A percentile compares a stretch with the other conserved stretches of the same genome.
phyloP scores from a whole-genome alignment of 495 filamentous ascomycete genomes.

The Penicillium pulvis region DNA sequence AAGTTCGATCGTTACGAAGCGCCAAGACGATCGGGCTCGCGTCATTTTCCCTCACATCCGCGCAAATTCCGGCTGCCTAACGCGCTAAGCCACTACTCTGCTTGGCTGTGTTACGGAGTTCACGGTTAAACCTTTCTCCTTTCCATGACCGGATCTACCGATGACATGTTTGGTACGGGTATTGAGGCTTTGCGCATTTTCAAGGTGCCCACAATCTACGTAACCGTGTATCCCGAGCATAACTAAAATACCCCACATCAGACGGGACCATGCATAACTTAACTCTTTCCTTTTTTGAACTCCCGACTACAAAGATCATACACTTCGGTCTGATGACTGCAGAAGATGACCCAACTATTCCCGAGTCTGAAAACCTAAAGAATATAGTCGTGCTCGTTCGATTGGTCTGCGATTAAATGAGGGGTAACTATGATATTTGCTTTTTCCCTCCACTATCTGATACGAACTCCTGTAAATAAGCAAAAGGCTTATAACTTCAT shows the following conservation, averaged over 20 bases:
- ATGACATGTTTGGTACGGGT: background rate
- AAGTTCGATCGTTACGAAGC: conserved; percentile 1
- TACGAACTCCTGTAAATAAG: no score
- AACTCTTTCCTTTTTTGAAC: background rate
- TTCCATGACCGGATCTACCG: background rate
- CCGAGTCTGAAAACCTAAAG: background rate
- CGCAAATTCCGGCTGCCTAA: conserved; percentile 3
- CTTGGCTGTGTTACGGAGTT: background rate
- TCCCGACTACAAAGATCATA: background rate
- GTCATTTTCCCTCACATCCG: background rate
- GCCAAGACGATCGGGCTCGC: conserved; percentile 1
- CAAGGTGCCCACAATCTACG: background rate
- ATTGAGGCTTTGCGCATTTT: background rate
- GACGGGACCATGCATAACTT: background rate
- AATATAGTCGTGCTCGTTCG: no score
- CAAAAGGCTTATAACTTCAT: no score
- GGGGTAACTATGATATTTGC: no score
- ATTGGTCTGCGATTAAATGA: no score
- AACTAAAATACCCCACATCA: background rate
- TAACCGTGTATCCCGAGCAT: background rate
- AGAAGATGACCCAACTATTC: background rate
- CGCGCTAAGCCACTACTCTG: conserved; percentile 4
- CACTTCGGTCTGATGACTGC: background rate
- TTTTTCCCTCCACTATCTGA: no score
- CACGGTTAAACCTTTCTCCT: background rate